Conservation (phyloP, 2,329 filamentous ascomycete species). For the Fusarium piperis region DNA sequence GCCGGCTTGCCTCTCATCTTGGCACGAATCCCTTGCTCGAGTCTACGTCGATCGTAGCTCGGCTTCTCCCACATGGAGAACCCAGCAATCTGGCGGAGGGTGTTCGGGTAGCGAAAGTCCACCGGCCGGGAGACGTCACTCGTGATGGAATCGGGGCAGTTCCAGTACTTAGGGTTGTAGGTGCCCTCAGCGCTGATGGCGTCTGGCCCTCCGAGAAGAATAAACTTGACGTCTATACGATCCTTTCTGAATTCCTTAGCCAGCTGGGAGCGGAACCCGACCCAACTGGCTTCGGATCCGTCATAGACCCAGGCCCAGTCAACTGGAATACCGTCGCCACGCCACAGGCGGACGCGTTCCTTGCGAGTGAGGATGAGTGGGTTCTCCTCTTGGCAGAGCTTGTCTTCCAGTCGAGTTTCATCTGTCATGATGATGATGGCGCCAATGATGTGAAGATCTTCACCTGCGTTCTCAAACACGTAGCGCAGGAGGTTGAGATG, state of each 20-base stretch:
- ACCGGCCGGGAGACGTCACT: slow-evolving; percentile 39
- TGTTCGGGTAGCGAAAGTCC: slow-evolving; percentile 39
- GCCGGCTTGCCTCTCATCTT: neutral
- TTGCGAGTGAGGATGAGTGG: slow-evolving; percentile 26
- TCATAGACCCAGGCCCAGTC: slow-evolving; percentile 44
- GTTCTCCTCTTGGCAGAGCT: slow-evolving; percentile 23
- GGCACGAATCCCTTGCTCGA: slow-evolving; percentile 21
- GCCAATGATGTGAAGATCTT: slow-evolving; percentile 43
- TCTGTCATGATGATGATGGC: slow-evolving; percentile 44
- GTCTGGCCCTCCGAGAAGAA: slow-evolving; percentile 41
- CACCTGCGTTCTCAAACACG: slow-evolving; percentile 40
- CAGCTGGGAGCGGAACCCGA: slow-evolving; percentile 16
- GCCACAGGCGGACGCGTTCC: slow-evolving; percentile 43
- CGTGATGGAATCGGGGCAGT: slow-evolving; percentile 37
- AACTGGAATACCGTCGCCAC: slow-evolving; percentile 2
- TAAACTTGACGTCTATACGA: slow-evolving; percentile 33
- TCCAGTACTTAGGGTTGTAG: slow-evolving; percentile 32
- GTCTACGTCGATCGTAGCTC: neutral
- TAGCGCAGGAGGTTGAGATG: slow-evolving; percentile 47
- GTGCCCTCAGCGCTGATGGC: slow-evolving; percentile 19
- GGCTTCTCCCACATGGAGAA: slow-evolving; percentile 32
- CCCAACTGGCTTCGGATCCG: slow-evolving; percentile 26
- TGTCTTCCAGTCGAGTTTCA: slow-evolving; percentile 38
- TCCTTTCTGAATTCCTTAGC: neutral
- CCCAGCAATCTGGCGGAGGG: slow-evolving; percentile 33